A percentile compares a stretch with the other conserved stretches of the same genome.
These are phyloP conservation scores for Hydrangea macrophylla DNA, from an alignment of 148 eudicot genomes.

Conservation along the genomic window DNA sequence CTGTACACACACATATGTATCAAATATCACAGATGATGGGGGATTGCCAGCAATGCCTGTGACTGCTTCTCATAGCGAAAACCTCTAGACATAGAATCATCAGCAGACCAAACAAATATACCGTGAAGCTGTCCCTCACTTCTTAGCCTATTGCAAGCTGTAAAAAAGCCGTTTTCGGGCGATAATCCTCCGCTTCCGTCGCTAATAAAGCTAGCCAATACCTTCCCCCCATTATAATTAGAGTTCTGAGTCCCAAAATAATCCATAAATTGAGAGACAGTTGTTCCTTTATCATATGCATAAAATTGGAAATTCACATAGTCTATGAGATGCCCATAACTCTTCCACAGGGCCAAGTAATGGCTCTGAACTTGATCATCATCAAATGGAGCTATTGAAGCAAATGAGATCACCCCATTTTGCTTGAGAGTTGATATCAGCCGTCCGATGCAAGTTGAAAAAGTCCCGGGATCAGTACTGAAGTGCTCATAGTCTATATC, in stretches of 20 bases:
- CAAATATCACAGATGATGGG: no score
- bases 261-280: background rate
- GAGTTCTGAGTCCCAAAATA: conserved; percentile 3
- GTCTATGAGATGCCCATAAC: conserved; percentile 7
- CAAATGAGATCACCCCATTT: conserved; percentile 2
- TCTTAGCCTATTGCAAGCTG: background rate
- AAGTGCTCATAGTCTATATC: conserved; percentile 8
- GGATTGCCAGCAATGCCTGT: background rate
- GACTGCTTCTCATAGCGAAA: conserved; percentile 4
- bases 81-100: background rate
- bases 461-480: background rate
- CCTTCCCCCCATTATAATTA: background rate
- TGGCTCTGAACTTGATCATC: conserved; percentile 7
- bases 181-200: background rate
- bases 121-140: background rate
- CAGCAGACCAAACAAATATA: conserved; percentile 5
- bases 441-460: background rate
- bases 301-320: conserved; percentile 15
- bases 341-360: conserved; percentile 6
- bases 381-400: conserved; percentile 13
- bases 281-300: conserved; percentile 3
- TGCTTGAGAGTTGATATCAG: background rate
- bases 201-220: background rate
- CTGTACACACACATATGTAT: no score
- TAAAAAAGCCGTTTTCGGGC: background rate